Percentiles rank a stretch among this genome's conserved stretches.
Conservation (phyloP, 139 green algal species). For the Limnomonas spitsbergensis region DNA sequence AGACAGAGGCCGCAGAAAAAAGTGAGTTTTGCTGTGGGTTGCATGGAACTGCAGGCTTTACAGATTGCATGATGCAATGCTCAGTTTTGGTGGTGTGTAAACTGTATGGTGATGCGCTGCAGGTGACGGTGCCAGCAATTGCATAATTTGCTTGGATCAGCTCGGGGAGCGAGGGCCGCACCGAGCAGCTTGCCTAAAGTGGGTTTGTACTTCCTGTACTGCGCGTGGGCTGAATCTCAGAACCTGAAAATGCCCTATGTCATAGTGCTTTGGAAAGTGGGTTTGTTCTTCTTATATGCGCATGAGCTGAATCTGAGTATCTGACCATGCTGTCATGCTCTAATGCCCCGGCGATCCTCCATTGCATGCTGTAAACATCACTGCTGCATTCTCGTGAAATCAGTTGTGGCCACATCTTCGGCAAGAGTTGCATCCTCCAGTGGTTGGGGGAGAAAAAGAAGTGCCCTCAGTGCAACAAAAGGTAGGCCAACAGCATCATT, state of each 20-base stretch:
- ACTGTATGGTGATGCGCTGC: no score
- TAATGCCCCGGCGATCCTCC: not conserved
- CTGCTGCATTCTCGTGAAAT: not conserved
- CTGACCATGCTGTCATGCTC: not conserved
- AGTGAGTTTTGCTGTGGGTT: no score
- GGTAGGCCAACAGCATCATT: not conserved
- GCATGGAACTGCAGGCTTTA: no score
- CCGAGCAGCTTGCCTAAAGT: not conserved
- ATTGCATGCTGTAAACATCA: not conserved
- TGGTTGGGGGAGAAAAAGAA: constrained; percentile 6
- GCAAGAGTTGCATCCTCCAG: not conserved
- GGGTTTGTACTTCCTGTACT: no score
- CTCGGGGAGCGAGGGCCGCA: not conserved
- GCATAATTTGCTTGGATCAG: constrained; percentile 5
- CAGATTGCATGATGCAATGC: no score
- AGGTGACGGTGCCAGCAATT: not conserved
- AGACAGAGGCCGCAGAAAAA: no score
- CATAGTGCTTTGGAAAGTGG: no score
- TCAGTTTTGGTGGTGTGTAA: no score
- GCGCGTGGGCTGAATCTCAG: no score
- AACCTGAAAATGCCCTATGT: no score
- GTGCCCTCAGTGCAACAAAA: constrained; percentile 10
- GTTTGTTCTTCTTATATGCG: no score
- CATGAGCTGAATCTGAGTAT: no score
- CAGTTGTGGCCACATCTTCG: constrained; percentile 9